Percentiles rank a stretch among this genome's conserved stretches.
These are phyloP conservation scores for Boletus rubescentipes DNA, from an alignment of 768 basidiomycete genomes.

Conservation along the genomic window DNA sequence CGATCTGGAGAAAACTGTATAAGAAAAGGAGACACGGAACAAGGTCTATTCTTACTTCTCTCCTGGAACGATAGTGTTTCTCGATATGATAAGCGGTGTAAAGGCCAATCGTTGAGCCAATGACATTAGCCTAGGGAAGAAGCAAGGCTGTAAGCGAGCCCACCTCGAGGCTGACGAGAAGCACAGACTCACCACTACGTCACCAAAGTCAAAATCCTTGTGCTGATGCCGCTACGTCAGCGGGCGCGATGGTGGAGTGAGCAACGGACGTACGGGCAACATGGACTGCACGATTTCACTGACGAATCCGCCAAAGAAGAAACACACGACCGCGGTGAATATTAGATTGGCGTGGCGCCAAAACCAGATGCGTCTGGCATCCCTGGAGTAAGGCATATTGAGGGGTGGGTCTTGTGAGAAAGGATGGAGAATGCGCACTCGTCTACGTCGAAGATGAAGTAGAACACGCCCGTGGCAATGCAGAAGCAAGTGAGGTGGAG, in stretches of 20 bases:
- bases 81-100: constrained; percentile 67
- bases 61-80: constrained; percentile 70
- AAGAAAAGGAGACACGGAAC: neutral
- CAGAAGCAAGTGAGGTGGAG: constrained; percentile 77
- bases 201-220: constrained; percentile 70
- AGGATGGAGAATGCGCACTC: constrained; percentile 53
- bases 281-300: constrained; percentile 81
- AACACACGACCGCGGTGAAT: constrained; percentile 66
- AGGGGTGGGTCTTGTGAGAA: neutral
- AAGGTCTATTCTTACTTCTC: constrained; percentile 52
- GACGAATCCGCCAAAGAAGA: constrained; percentile 76
- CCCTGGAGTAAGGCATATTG: constrained; percentile 41
- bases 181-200: constrained; percentile 63
- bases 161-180: constrained; percentile 12
- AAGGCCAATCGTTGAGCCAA: constrained; percentile 71
- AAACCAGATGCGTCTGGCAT: constrained; percentile 80
- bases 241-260: neutral
- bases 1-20: constrained; percentile 48
- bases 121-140: constrained; percentile 70
- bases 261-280: constrained; percentile 54
- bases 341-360: constrained; percentile 75
- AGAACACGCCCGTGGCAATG: constrained; percentile 76
- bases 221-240: constrained; percentile 41
- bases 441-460: constrained; percentile 85
- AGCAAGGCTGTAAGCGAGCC: constrained; percentile 7